phyloP scores from a whole-genome alignment of 257 asterid genomes.

The Nicotiana tomentosiformis region DNA sequence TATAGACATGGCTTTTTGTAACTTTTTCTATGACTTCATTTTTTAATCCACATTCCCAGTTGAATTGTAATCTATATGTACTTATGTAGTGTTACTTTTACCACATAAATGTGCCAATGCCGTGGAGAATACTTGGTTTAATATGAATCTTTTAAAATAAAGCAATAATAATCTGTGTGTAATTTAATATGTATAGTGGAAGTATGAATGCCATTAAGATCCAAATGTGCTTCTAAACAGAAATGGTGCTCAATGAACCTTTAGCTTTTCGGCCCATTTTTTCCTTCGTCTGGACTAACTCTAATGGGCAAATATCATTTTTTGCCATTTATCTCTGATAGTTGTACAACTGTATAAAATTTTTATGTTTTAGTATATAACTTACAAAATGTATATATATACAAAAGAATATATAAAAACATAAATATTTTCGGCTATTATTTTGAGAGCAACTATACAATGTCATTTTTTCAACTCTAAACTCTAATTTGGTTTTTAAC shows the following conservation, averaged over 20 bases:
- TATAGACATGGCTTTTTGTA: constrained; percentile 1
- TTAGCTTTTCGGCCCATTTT: neutral
- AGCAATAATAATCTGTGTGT: neutral
- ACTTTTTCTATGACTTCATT: neutral
- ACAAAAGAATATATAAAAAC: too few species aligned
- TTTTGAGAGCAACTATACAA: too few species aligned
- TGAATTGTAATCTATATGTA: neutral
- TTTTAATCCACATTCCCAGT: neutral
- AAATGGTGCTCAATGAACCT: too few species aligned
- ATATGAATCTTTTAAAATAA: neutral
- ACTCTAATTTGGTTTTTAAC: neutral
- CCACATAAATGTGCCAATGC: neutral
- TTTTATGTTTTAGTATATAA: too few species aligned
- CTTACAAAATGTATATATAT: too few species aligned
- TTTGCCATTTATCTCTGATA: too few species aligned
- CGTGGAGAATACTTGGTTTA: neutral
- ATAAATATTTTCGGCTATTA: too few species aligned
- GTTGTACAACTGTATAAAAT: too few species aligned
- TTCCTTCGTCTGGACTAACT: too few species aligned
- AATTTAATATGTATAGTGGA: neutral
- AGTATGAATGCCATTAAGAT: neutral
- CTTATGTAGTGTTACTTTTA: neutral
- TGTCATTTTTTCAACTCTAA: too few species aligned
- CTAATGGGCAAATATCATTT: too few species aligned
- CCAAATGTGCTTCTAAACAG: too few species aligned